Percentiles rank a stretch among this genome's conserved stretches.
Evolutionary conservation across 73 alveolate genomes (phyloP).

Genomic region (Paraurostyla sp.): DNA sequence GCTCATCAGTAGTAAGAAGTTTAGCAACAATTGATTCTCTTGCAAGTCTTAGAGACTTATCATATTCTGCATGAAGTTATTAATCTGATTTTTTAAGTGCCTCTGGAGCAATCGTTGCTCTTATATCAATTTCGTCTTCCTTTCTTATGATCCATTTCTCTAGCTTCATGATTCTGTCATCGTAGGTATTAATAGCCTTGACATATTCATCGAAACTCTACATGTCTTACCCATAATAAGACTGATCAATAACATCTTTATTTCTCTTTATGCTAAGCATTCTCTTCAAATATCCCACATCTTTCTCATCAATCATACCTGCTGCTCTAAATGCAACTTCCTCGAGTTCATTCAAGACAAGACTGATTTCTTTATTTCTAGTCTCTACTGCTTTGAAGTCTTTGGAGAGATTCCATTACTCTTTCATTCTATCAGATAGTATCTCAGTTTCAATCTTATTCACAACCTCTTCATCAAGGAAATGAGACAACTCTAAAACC

Average conservation of each 20-base stretch:
- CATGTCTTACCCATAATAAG: slow-evolving; percentile 43
- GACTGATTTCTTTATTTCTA: slow-evolving; percentile 64
- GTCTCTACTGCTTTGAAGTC: slow-evolving; percentile 65
- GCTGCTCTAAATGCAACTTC: slow-evolving; percentile 70
- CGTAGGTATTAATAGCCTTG: slow-evolving; percentile 48
- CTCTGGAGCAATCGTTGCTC: slow-evolving; percentile 59
- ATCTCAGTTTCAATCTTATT: slow-evolving; percentile 66
- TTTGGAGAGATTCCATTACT: slow-evolving; percentile 68
- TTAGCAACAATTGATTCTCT: slow-evolving; percentile 16
- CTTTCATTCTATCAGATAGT: slow-evolving; percentile 7
- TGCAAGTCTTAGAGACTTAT: slow-evolving; percentile 6
- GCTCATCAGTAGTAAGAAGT: slow-evolving; percentile 22
- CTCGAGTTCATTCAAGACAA: slow-evolving; percentile 61
- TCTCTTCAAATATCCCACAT: slow-evolving; percentile 13
- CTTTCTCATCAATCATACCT: slow-evolving; percentile 63
- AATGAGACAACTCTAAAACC: slow-evolving; percentile 73
- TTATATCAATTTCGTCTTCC: slow-evolving; percentile 61
- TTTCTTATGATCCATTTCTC: slow-evolving; percentile 66
- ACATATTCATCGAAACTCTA: slow-evolving; percentile 30
- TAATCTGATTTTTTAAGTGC: slow-evolving; percentile 38
- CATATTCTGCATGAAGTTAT: not conserved
- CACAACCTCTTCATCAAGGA: slow-evolving; percentile 69
- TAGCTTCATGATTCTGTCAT: slow-evolving; percentile 51
- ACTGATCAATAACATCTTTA: slow-evolving; percentile 44
- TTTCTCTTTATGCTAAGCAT: slow-evolving; percentile 60